These are phyloP conservation scores for Petunia secreta DNA, from an alignment of 257 asterid genomes.

Conservation along the genomic window DNA sequence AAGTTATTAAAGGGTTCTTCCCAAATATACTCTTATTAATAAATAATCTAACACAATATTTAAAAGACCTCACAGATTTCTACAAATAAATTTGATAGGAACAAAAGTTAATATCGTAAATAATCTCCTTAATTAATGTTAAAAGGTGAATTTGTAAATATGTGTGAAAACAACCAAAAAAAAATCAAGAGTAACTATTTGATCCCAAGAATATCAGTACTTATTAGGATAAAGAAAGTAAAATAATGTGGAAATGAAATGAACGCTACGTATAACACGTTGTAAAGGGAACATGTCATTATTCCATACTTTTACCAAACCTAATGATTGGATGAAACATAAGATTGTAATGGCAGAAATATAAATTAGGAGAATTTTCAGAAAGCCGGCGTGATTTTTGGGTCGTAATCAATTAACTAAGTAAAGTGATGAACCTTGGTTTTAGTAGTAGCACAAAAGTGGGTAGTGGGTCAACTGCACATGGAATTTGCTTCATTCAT, in stretches of 20 bases:
- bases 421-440: slow-evolving; percentile 19
- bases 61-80: no score
- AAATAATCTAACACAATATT: no score
- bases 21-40: no score
- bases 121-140: no score
- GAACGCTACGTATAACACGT: neutral
- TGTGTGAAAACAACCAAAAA: no score
- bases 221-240: neutral
- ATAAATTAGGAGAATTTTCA: slow-evolving; percentile 13
- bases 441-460: slow-evolving; percentile 21
- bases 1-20: no score
- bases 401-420: slow-evolving; percentile 36
- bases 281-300: slow-evolving; percentile 36
- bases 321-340: slow-evolving; percentile 37
- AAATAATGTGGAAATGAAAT: neutral
- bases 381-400: slow-evolving; percentile 46
- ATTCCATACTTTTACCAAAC: slow-evolving; percentile 35
- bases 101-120: no score
- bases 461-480: slow-evolving; percentile 46
- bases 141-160: no score
- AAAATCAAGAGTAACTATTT: neutral
- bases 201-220: slow-evolving; percentile 27
- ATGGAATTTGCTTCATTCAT: slow-evolving; percentile 36
- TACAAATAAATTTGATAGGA: no score
- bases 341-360: slow-evolving; percentile 5